Evolutionary conservation across 306 rosid genomes (phyloP).

Genomic region (Argentina anserina): DNA sequence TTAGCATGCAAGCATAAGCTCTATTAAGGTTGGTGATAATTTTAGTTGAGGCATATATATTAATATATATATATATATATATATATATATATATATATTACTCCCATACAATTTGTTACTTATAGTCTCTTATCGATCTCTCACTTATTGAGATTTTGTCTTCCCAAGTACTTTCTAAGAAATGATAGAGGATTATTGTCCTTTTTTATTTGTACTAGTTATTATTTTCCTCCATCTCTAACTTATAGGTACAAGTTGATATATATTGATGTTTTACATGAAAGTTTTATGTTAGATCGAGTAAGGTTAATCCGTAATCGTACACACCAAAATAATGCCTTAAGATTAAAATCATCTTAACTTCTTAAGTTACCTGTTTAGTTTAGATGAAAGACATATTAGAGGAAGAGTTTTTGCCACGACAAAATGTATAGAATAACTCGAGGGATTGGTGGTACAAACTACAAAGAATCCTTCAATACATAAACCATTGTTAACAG

Average conservation of each 20-base stretch:
- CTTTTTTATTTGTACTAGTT: not conserved
- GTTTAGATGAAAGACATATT: too few species aligned
- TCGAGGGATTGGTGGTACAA: too few species aligned
- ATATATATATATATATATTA: too few species aligned
- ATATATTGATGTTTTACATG: not conserved
- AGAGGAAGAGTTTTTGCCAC: not conserved
- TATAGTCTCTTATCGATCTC: not conserved
- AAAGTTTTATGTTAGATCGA: not conserved
- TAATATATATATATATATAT: too few species aligned
- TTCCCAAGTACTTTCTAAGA: not conserved
- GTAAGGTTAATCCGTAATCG: too few species aligned
- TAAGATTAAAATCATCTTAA: too few species aligned
- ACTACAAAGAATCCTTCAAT: too few species aligned
- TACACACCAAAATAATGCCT: too few species aligned
- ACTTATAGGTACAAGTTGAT: not conserved
- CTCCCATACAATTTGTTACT: not conserved
- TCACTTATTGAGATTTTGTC: not conserved
- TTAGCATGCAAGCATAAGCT: not conserved
- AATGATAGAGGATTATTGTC: constrained; percentile 1
- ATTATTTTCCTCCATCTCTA: not conserved
- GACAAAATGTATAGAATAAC: not conserved
- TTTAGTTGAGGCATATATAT: not conserved
- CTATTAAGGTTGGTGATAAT: not conserved
- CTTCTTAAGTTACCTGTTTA: too few species aligned
- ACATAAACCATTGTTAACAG: not conserved